phyloP scores from a whole-genome alignment of 305 asterid genomes.

The Solanum hybrid region DNA sequence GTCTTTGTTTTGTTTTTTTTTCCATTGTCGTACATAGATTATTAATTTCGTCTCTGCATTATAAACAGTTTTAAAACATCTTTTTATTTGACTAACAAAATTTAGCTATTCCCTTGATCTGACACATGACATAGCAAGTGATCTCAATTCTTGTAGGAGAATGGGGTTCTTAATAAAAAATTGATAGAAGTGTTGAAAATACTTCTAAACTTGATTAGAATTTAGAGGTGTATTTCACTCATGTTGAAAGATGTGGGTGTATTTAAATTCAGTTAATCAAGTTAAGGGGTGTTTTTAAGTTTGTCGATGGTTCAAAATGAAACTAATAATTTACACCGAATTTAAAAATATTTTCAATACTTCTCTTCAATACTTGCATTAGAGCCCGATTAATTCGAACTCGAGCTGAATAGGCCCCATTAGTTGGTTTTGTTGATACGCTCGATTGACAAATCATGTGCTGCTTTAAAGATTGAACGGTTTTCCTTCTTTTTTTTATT shows the following conservation, averaged over 20 bases:
- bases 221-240: not conserved
- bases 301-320: no score
- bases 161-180: not conserved
- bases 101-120: accelerated
- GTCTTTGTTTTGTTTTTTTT: not conserved
- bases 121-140: not conserved
- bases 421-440: not conserved
- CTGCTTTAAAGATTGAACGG: not conserved
- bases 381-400: not conserved
- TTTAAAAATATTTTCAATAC: no score
- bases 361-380: not conserved
- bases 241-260: not conserved
- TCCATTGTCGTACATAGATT: not conserved
- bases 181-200: not conserved
- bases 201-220: not conserved
- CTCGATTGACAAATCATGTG: not conserved
- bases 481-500: not conserved
- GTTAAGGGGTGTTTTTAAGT: not conserved
- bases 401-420: not conserved
- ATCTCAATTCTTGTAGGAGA: not conserved
- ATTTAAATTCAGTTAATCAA: not conserved
- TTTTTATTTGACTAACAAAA: not conserved
- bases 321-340: not conserved
- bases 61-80: not conserved
- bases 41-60: not conserved